These are phyloP conservation scores for Zygotorulaspora danielsina DNA, from an alignment of 805 yeast genomes.

Conservation along the genomic window DNA sequence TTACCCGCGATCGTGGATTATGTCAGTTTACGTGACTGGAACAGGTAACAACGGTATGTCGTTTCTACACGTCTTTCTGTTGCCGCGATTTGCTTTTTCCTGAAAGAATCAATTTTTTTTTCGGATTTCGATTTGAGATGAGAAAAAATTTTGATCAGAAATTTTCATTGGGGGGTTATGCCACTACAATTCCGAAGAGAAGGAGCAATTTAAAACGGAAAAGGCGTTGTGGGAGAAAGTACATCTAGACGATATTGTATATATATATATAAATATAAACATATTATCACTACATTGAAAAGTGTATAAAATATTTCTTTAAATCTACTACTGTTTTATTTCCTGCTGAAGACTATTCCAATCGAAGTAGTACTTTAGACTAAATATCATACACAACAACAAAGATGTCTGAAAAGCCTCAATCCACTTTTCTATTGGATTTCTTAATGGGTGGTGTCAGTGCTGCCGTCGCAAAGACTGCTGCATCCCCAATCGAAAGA, in stretches of 20 bases:
- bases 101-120: neutral
- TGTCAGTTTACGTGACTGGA: neutral
- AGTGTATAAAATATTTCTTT: neutral
- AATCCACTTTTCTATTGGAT: constrained; percentile 52
- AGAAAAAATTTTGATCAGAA: constrained; percentile 2
- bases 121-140: constrained; percentile 3
- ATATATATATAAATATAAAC: constrained; percentile 1
- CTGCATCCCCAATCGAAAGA: constrained; percentile 97
- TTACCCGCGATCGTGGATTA: constrained; percentile 2
- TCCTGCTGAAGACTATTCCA: neutral
- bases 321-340: neutral
- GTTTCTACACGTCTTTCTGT: constrained; percentile 1
- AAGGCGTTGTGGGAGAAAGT: neutral
- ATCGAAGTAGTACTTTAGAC: constrained; percentile 2
- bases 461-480: constrained; percentile 97
- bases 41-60: neutral
- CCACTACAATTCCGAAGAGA: constrained; percentile 2
- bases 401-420: constrained; percentile 27
- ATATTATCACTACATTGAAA: neutral
- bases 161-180: constrained; percentile 1
- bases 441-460: constrained; percentile 98
- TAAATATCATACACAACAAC: constrained; percentile 5
- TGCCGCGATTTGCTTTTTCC: neutral
- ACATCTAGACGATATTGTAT: neutral
- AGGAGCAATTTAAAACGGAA: neutral